Conservation (phyloP, 169 alveolate species). For the Plasmodium gonderi region DNA sequence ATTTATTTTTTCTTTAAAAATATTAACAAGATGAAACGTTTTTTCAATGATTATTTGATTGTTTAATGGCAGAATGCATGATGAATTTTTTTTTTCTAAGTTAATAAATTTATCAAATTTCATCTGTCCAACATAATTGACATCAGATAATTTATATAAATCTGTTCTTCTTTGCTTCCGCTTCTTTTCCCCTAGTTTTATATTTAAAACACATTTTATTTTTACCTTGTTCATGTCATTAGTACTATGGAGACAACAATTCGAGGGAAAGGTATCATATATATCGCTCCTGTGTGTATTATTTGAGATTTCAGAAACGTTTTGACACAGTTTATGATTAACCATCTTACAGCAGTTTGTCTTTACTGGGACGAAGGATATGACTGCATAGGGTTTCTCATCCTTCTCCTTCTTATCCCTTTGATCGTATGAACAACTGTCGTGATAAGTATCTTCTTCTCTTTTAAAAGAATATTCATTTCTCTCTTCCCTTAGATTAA, state of each 20-base stretch:
- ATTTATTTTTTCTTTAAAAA: constrained; percentile 65
- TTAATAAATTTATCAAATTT: constrained; percentile 52
- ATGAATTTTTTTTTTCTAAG: neutral
- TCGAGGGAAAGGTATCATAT: neutral
- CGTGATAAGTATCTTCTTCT: neutral
- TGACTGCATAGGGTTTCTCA: constrained; percentile 15
- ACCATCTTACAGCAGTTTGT: neutral
- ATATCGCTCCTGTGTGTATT: neutral
- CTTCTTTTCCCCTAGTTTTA: constrained; percentile 4
- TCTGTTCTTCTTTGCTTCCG: constrained; percentile 50
- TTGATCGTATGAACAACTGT: neutral
- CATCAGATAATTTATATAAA: constrained; percentile 8
- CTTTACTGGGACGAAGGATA: constrained; percentile 43
- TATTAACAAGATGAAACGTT: constrained; percentile 39
- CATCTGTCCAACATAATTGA: constrained; percentile 44
- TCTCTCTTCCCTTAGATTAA: neutral
- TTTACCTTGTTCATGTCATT: neutral
- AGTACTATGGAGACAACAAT: neutral
- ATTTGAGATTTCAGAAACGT: neutral
- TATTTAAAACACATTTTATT: constrained; percentile 36
- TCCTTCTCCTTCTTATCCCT: neutral
- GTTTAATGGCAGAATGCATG: neutral
- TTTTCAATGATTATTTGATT: constrained; percentile 54
- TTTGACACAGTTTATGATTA: neutral
- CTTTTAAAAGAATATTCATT: neutral